Evolutionary conservation across 441 rosid species (phyloP).

Genomic region (Adansonia rubrostipa): DNA sequence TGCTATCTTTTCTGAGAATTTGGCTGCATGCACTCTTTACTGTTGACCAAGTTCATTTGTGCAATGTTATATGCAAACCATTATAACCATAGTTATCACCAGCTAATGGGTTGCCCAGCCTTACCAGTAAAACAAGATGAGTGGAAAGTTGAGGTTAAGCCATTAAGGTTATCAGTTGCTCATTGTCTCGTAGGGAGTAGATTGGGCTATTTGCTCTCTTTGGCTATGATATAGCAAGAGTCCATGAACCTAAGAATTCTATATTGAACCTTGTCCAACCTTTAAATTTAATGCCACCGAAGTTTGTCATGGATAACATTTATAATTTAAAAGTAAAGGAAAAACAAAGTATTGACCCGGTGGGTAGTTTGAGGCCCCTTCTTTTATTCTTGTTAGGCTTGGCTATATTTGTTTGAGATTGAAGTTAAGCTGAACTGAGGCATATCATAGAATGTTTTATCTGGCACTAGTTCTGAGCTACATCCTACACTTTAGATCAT

Average conservation of each 20-base stretch:
- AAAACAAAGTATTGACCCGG: not conserved
- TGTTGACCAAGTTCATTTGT: not conserved
- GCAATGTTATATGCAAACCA: not conserved
- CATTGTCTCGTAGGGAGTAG: not conserved
- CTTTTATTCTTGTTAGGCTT: not conserved
- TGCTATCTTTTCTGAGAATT: not conserved
- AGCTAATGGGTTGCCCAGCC: not conserved
- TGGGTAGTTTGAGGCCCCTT: not conserved
- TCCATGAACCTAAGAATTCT: not conserved
- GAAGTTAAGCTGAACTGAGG: not conserved
- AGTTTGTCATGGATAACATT: not conserved
- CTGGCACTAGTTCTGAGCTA: not conserved
- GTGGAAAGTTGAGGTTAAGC: not conserved
- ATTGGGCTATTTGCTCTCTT: not conserved
- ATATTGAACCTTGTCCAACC: not conserved
- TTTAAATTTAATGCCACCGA: not conserved
- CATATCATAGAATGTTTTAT: not conserved
- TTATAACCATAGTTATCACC: not conserved
- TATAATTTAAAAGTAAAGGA: not conserved
- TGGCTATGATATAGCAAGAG: not conserved
- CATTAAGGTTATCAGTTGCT: not conserved
- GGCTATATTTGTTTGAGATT: conserved; percentile 5
- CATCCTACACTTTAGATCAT: not conserved
- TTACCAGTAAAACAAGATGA: not conserved
- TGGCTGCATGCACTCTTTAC: not conserved